phyloP scores from a whole-genome alignment of 73 alveolate genomes.

The Loxodes magnus region DNA sequence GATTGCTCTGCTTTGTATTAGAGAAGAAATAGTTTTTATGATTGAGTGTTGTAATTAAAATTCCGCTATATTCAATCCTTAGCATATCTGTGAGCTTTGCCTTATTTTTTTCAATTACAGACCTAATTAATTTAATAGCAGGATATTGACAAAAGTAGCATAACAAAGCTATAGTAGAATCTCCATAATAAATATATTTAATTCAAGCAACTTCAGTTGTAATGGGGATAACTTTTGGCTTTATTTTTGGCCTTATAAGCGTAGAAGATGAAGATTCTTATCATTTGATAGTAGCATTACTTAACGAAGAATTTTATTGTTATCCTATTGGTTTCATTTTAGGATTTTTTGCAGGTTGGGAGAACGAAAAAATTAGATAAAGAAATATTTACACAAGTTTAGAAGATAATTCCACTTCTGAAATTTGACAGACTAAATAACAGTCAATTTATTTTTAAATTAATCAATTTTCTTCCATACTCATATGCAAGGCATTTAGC shows the following conservation, averaged over 20 bases:
- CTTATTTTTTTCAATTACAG: slow-evolving; percentile 18
- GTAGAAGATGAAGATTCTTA: slow-evolving; percentile 11
- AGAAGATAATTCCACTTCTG: too few relatives aligned
- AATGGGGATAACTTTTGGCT: slow-evolving; percentile 23
- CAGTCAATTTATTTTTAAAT: too few relatives aligned
- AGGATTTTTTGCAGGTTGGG: slow-evolving; percentile 3
- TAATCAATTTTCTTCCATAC: too few relatives aligned
- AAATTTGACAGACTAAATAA: too few relatives aligned
- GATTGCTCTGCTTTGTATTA: slow-evolving; percentile 16
- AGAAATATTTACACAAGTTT: too few relatives aligned
- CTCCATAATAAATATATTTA: slow-evolving; percentile 9
- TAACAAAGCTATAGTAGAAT: slow-evolving; percentile 15
- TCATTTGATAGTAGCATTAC: slow-evolving; percentile 5
- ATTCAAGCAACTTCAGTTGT: slow-evolving; percentile 3
- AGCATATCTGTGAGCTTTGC: slow-evolving; percentile 21
- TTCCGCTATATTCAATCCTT: slow-evolving; percentile 20
- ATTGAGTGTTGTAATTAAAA: slow-evolving; percentile 10
- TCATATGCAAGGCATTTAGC: too few relatives aligned
- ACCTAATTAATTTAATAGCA: slow-evolving; percentile 10
- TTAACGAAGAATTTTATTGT: slow-evolving; percentile 11
- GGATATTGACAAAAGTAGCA: slow-evolving; percentile 11
- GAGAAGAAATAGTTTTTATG: slow-evolving; percentile 21
- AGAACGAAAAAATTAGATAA: too few relatives aligned
- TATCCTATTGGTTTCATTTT: slow-evolving; percentile 7
- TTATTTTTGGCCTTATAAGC: slow-evolving; percentile 15